A percentile compares a stretch with the other conserved stretches of the same genome.
These are phyloP conservation scores for Penstemon davidsonii DNA, from an alignment of 257 asterid species.

Conservation along the genomic window DNA sequence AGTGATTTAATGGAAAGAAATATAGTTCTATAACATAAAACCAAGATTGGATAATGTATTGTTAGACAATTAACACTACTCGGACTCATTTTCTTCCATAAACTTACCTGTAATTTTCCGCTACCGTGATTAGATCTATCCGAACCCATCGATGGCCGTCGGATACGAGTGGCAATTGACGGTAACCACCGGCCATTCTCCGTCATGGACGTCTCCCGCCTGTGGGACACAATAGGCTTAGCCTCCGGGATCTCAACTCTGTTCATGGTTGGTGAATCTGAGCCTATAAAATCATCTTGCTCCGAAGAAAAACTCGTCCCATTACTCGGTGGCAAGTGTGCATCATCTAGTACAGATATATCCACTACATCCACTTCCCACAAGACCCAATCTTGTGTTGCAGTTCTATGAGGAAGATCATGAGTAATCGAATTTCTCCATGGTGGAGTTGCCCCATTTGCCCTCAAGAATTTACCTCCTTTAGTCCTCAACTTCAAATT, in stretches of 20 bases:
- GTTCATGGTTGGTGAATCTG: constrained; percentile 24
- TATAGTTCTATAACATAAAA: no score
- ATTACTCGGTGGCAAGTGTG: constrained; percentile 38
- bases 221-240: constrained; percentile 17
- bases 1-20: no score
- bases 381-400: constrained; percentile 64
- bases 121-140: constrained; percentile 27
- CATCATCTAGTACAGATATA: constrained; percentile 28
- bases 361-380: constrained; percentile 68
- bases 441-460: constrained; percentile 64
- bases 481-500: constrained; percentile 44
- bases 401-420: constrained; percentile 61
- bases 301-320: constrained; percentile 37
- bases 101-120: constrained; percentile 30
- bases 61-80: no score
- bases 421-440: constrained; percentile 71
- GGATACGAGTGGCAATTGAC: constrained; percentile 21
- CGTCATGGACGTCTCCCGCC: neutral
- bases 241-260: constrained; percentile 15
- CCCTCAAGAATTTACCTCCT: constrained; percentile 58
- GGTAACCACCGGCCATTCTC: constrained; percentile 17
- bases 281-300: constrained; percentile 21
- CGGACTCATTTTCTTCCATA: no score
- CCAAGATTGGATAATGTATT: no score
- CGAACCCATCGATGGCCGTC: constrained; percentile 36